Evolutionary conservation across 768 basidiomycete genomes (phyloP), one percentile per base, ranked within the genome.

Genomic region (Gymnopilus junonius): DNA sequence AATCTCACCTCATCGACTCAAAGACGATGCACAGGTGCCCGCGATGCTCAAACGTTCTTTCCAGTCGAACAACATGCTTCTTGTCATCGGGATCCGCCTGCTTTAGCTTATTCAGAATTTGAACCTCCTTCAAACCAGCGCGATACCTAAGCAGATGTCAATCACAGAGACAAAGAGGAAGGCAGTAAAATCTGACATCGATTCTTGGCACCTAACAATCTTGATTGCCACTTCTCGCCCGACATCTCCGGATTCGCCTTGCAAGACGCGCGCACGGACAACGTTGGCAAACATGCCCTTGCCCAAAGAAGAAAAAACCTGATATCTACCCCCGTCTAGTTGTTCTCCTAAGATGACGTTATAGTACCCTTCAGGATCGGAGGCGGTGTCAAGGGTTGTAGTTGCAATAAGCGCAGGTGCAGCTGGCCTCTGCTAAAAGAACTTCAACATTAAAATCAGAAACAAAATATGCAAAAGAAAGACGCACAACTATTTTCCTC

Each of bases 281-380:
- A 99, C 97, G 59, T 93, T 94, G 51, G 95, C 95, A 74, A 99
- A 99, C 97, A 99, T 99, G 51, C 97, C 97, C 74, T 97, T 96
- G 17, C 97, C 97, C n/a, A 99, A 82, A 51, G 87, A 93, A 51
- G 94, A 94, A 67, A 92, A 95, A 10, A 99, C 94, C 74, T 97
- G 94, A 73, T 99, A 99, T 42, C 92, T 86, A 5, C 93, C 95
- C 27, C 89, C 87, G 70, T 97, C 96, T 17, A 99, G 82, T 62
- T 94, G 89, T 76, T 99, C 97, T 45, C 97, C 97, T 15, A 98
- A 87, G 55, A 96, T 94, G 56, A 97, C 86, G 61, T 88, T 88
- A 73, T 99, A 99, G 75, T 99, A 99, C 0, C 97, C 97, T 76
- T 99, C 97, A 0, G 92, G 73, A 75, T 99, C 97, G 34, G 97